Evolutionary conservation across 768 basidiomycete genomes (phyloP).

Genomic region (Suillus ampliporus): DNA sequence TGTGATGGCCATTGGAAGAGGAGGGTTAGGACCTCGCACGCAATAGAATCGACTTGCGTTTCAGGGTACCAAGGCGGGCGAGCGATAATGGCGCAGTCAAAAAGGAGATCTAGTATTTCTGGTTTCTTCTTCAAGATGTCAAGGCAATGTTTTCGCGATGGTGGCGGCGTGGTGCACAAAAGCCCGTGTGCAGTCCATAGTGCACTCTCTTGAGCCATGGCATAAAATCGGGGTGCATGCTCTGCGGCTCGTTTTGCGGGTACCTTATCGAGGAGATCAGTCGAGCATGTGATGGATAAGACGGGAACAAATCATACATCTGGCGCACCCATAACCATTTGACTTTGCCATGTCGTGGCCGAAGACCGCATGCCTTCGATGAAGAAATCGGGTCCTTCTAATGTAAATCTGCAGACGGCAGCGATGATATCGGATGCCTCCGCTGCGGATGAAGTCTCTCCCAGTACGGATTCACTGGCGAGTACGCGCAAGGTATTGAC

Average conservation of each 20-base stretch:
- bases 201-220: slow-evolving; percentile 26
- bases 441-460: slow-evolving; percentile 21
- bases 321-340: slow-evolving; percentile 8
- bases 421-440: slow-evolving; percentile 31
- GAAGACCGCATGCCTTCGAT: slow-evolving; percentile 24
- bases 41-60: slow-evolving; percentile 25
- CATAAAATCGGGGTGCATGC: slow-evolving; percentile 35
- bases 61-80: slow-evolving; percentile 37
- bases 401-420: slow-evolving; percentile 29
- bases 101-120: slow-evolving; percentile 26
- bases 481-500: slow-evolving; percentile 25
- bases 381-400: slow-evolving; percentile 30
- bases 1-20: slow-evolving; percentile 29
- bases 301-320: slow-evolving; percentile 1
- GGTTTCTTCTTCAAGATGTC: slow-evolving; percentile 26
- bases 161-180: slow-evolving; percentile 18
- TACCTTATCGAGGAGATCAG: slow-evolving; percentile 13
- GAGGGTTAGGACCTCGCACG: slow-evolving; percentile 30
- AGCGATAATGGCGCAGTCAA: slow-evolving; percentile 31
- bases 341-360: slow-evolving; percentile 14
- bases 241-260: slow-evolving; percentile 21
- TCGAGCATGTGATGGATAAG: not conserved
- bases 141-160: slow-evolving; percentile 16
- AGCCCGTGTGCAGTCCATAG: slow-evolving; percentile 19
- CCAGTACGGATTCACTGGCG: slow-evolving; percentile 27